Evolutionary conservation across 2,329 filamentous ascomycete genomes (phyloP), one percentile per base, ranked within the genome.

Genomic region (Curvularia spicifera): DNA sequence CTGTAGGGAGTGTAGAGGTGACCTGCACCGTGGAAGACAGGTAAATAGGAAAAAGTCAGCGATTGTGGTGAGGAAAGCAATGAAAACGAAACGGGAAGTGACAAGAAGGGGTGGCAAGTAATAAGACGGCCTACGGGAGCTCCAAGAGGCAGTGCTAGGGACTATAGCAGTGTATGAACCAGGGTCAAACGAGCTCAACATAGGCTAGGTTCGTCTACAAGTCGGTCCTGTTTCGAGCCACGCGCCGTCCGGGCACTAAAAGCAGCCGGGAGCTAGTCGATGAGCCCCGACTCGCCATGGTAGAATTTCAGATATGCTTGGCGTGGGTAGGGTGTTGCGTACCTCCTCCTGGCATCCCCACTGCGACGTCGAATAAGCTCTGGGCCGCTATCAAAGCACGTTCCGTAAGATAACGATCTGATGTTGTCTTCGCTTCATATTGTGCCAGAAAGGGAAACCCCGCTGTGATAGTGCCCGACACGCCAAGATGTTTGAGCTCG

Each of bases 321-420:
- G 72, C 72, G 57, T 61, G 64, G 60, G 61, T 65, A 54, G 65
- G 60, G 66, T 70, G 70, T 72, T 71, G 67, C 69, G 69, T 72
- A 62, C 60, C 56, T 63, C 57, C 65, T 65, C 69, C 66, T 68
- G 47, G 68, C 68, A 70, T 59, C 71, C 72, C 74, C 71, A 58
- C 59, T 56, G 53, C 53, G 68, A 66, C 61, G 63, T 68, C 67
- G 65, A 67, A 73, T 68, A 66, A 70, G 69, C 58, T 65, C 60
- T 66, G 60, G 56, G 51, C 63, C 58, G 61, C 56, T 45, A 53
- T 51, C 58, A 57, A 55, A 60, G 66, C 65, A 67, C 59, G 61
- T 67, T 57, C 70, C 59, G 46, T 47, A 60, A 60, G 56, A 63
- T 62, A 60, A 56, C 57, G 60, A 58, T 50, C 57, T 63, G 60